Percentiles rank a stretch among this genome's conserved stretches.
Evolutionary conservation across 129 eudicot genomes (phyloP).

Genomic region (Logfia minima): DNA sequence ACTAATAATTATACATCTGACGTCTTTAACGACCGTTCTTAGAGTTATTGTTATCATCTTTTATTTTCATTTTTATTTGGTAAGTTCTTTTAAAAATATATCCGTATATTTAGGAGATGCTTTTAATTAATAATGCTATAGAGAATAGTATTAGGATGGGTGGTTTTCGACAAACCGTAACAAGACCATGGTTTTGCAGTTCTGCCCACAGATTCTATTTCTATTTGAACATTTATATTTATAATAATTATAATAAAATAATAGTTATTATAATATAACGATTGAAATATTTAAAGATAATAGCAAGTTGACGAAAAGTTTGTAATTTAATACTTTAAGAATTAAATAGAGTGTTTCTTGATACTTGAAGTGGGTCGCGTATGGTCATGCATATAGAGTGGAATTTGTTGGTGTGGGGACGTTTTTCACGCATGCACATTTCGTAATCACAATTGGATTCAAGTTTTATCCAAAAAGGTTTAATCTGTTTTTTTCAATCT

Average conservation of each 20-base stretch:
- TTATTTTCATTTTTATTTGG: too few species aligned
- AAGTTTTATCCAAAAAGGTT: conserved; percentile 20
- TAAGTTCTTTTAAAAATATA: too few species aligned
- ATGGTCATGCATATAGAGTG: conserved; percentile 36
- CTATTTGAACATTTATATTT: conserved; percentile 10
- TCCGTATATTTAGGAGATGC: background rate
- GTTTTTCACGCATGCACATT: conserved; percentile 30
- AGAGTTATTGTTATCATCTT: too few species aligned
- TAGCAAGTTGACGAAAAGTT: conserved; percentile 36
- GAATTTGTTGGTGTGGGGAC: conserved; percentile 36
- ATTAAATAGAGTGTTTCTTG: conserved; percentile 16
- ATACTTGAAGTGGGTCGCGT: conserved; percentile 37
- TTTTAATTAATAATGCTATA: background rate
- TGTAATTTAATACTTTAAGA: too few species aligned
- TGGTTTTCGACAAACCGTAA: conserved; percentile 34
- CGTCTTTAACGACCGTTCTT: too few species aligned
- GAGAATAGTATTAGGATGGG: background rate
- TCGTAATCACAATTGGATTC: conserved; percentile 22
- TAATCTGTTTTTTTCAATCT: background rate
- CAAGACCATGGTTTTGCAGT: conserved; percentile 52
- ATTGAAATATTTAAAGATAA: background rate
- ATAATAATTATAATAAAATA: background rate
- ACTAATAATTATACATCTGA: too few species aligned
- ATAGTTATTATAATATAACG: background rate
- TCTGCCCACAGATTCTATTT: conserved; percentile 45